Base-by-base conservation (phyloP, 2,329 filamentous ascomycete genomes). In the Trichoderma koningiopsis region DNA sequence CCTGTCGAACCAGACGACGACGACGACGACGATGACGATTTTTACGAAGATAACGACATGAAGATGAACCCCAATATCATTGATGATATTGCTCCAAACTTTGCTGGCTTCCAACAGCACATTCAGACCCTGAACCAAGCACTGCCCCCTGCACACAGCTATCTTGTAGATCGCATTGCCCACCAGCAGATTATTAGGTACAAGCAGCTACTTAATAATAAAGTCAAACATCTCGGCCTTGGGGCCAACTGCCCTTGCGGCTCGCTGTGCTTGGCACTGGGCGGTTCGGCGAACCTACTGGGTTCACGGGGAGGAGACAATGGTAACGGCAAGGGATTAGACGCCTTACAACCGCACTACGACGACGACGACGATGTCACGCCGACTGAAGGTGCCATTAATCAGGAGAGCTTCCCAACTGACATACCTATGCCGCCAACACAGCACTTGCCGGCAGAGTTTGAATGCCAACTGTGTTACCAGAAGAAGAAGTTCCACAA, bases 381-480 rank as follows among this genome's bases (percentile, higher is more conserved):
- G n/a, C 84, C 85, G 5, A 83, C 86, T 1, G 93, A 96, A 73
- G 90, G 89, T 2, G 85, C 87, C 4, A 88, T 94, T 58, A 89
- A 85, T 14, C 83, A 87, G 11, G 91, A 94, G 22, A 91, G 89
- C 72, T 97, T 97, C 75, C 93, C 94, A 0, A 81, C 82, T 4
- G 92, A 93, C 27, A 93, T 97, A 5, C 93, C 93, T 7, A 87
- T 93, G 79, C 94, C 94, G 6, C 93, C 93, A 1, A 91, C 93
- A 2, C 86, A 83, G 69, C 87, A 87, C 19, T 85, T 97, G 7
- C 94, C 94, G 0, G 93, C 94, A 4, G 90, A 95, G 76, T 95
- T 97, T 71, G 94, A 97, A 81, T 97, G 94, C 74, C 91, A 92
- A 47, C 83, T 97, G 27, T 97, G 94, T 81, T 97, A 93, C 82